phyloP scores from a whole-genome alignment of 192 early-diverging fungal species.

The Umbelopsis ramanniana region DNA sequence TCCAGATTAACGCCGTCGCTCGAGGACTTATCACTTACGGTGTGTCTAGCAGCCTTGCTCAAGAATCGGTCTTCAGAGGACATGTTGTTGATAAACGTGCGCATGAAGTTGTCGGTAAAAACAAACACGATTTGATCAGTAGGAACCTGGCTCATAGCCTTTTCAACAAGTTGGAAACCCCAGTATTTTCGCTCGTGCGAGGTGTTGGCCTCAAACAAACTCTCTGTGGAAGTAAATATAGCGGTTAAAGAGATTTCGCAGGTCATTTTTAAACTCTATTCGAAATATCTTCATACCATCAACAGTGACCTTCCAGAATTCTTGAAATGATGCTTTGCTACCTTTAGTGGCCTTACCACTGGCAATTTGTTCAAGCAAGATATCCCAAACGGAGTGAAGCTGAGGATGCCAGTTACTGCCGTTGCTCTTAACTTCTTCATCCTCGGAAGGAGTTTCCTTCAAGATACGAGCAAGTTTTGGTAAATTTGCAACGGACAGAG shows the following conservation, averaged over 20 bases:
- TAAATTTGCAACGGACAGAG: slow-evolving; percentile 39
- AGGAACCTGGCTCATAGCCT: slow-evolving; percentile 58
- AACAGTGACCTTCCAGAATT: slow-evolving; percentile 82
- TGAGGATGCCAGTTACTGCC: slow-evolving; percentile 64
- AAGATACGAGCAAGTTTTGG: slow-evolving; percentile 35
- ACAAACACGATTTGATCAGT: slow-evolving; percentile 66
- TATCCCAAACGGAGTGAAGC: slow-evolving; percentile 83
- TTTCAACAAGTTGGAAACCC: slow-evolving; percentile 85
- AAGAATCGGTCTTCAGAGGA: slow-evolving; percentile 75
- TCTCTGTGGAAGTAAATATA: slow-evolving; percentile 44
- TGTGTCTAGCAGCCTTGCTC: slow-evolving; percentile 77
- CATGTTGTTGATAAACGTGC: slow-evolving; percentile 85
- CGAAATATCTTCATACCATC: slow-evolving; percentile 57
- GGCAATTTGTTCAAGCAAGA: slow-evolving; percentile 49
- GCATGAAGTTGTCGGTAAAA: slow-evolving; percentile 86
- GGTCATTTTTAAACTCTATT: not conserved
- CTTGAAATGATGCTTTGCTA: slow-evolving; percentile 60
- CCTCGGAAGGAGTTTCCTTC: slow-evolving; percentile 40
- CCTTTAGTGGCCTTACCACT: slow-evolving; percentile 23
- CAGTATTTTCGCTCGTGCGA: slow-evolving; percentile 88
- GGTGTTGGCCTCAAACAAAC: slow-evolving; percentile 72
- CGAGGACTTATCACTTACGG: slow-evolving; percentile 45
- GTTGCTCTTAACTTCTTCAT: slow-evolving; percentile 48
- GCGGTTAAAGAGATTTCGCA: not conserved
- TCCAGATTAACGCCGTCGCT: not conserved